Evolutionary conservation across 2,329 filamentous ascomycete species (phyloP).

Genomic region (Colletotrichum sp.): DNA sequence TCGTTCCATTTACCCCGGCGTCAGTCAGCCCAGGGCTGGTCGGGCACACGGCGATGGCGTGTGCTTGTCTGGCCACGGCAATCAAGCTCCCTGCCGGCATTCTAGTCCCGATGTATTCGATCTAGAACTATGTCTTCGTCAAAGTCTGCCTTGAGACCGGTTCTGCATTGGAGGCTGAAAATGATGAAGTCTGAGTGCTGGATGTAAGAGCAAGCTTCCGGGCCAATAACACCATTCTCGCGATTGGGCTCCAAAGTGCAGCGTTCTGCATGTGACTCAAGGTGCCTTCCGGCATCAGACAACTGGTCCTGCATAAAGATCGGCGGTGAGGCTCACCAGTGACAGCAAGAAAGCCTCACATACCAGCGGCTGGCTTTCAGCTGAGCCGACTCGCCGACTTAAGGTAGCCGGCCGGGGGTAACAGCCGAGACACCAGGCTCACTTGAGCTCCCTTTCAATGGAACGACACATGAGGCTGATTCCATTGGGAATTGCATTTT

Average conservation of each 20-base stretch:
- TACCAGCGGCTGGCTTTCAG: neutral
- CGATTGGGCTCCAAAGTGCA: neutral
- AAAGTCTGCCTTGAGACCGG: neutral
- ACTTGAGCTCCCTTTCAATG: neutral
- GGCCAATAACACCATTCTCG: neutral
- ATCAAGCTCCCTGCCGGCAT: neutral
- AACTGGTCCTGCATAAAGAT: neutral
- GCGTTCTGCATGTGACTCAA: neutral
- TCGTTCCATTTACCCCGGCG: rapidly evolving
- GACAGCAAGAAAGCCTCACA: neutral
- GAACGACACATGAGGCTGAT: neutral
- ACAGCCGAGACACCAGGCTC: neutral
- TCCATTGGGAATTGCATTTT: neutral
- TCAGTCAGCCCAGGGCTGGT: neutral
- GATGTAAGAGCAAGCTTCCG: rapidly evolving
- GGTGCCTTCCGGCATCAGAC: neutral
- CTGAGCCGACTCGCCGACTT: neutral
- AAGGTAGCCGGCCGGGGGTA: neutral
- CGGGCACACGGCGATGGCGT: neutral
- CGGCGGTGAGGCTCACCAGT: neutral
- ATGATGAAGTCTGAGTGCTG: rapidly evolving
- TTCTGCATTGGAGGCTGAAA: neutral
- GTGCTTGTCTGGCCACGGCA: neutral
- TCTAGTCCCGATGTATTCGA: neutral
- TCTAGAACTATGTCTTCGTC: neutral